A percentile compares a stretch with the other conserved stretches of the same genome.
Evolutionary conservation across 2,329 filamentous ascomycete species (phyloP).

Genomic region (Bertia moriformis): DNA sequence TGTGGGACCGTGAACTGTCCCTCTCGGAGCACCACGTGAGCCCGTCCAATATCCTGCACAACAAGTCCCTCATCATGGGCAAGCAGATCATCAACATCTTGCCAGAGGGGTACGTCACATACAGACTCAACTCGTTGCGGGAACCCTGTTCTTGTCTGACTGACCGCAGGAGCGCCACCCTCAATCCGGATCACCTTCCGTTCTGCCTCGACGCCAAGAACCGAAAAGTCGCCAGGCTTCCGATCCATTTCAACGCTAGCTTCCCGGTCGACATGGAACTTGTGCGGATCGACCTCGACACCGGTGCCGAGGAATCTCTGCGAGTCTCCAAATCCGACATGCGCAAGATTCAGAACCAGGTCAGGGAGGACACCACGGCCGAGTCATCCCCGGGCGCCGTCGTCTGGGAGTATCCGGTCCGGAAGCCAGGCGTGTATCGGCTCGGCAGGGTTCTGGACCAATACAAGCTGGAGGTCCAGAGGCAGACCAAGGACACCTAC

Average conservation of each 20-base stretch:
- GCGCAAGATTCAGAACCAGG: conserved; percentile 56
- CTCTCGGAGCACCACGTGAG: conserved; percentile 87
- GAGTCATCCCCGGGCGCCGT: conserved; percentile 34
- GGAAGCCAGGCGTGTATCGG: conserved; percentile 77
- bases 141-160: conserved; percentile 5
- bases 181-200: conserved; percentile 69
- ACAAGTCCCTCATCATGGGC: conserved; percentile 83
- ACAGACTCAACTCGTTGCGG: conserved; percentile 5
- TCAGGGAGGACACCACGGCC: conserved; percentile 47
- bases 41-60: conserved; percentile 75
- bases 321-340: conserved; percentile 61
- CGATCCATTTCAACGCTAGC: conserved; percentile 87
- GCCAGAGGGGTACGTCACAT: conserved; percentile 69
- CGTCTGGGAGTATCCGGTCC: conserved; percentile 59
- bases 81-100: conserved; percentile 96
- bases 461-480: conserved; percentile 83
- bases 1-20: conserved; percentile 84
- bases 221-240: conserved; percentile 50
- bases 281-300: conserved; percentile 73
- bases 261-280: conserved; percentile 78
- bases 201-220: conserved; percentile 64
- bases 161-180: conserved; percentile 60
- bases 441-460: conserved; percentile 78
- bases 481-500: conserved; percentile 60
- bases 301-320: conserved; percentile 65